These are phyloP conservation scores for Trichophyton mentagrophytes DNA, from an alignment of 2,329 filamentous ascomycete genomes.

Conservation along the genomic window DNA sequence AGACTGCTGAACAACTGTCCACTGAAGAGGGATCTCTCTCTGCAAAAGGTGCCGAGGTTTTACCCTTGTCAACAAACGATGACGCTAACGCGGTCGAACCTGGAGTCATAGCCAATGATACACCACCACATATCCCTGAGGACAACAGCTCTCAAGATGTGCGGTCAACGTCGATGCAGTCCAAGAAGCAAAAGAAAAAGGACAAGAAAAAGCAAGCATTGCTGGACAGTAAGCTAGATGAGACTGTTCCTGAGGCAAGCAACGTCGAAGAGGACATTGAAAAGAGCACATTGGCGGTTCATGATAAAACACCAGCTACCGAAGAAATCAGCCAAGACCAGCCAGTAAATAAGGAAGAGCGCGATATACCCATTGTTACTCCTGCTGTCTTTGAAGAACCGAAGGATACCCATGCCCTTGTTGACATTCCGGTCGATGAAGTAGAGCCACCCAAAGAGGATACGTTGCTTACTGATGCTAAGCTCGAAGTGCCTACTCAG, in stretches of 20 bases:
- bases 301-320: not conserved
- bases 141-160: slow-evolving; percentile 2
- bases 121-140: slow-evolving; percentile 5
- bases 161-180: slow-evolving; percentile 7
- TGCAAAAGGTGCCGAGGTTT: not conserved
- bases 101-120: slow-evolving; percentile 6
- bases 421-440: not conserved
- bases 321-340: not conserved
- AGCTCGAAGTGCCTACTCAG: not conserved
- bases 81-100: slow-evolving; percentile 2
- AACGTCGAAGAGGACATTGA: not conserved
- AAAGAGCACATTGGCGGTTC: not conserved
- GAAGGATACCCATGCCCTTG: not conserved
- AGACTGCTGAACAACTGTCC: not conserved
- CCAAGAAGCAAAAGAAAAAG: slow-evolving; percentile 16
- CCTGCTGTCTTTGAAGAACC: not conserved
- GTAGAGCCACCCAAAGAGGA: not conserved
- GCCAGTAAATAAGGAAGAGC: not conserved
- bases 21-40: not conserved
- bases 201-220: slow-evolving; percentile 12
- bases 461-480: not conserved
- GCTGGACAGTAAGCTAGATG: not conserved
- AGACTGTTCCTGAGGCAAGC: not conserved
- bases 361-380: not conserved
- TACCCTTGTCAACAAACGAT: not conserved